These are phyloP conservation scores for Peronospora belbahrii DNA, from an alignment of 352 stramenopile species.

Conservation along the genomic window DNA sequence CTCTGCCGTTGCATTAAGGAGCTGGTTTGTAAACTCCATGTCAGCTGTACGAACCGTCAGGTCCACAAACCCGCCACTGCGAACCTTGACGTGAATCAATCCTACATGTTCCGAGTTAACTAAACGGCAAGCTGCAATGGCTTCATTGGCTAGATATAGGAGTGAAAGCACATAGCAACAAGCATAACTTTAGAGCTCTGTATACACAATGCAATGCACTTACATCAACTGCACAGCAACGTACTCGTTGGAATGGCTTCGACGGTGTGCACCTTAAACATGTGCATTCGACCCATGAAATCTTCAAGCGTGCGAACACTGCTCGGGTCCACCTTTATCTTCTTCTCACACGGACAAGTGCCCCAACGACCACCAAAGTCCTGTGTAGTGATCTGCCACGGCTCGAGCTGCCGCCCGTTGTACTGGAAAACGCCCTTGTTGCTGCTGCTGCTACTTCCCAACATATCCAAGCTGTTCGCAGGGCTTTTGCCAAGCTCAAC, in stretches of 20 bases:
- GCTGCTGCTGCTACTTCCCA: constrained; percentile 29
- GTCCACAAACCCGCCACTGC: constrained; percentile 74
- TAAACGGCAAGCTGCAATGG: constrained; percentile 72
- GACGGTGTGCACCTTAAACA: constrained; percentile 75
- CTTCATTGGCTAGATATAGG: constrained; percentile 75
- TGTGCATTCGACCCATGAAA: constrained; percentile 73
- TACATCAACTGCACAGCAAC: constrained; percentile 18
- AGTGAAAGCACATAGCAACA: constrained; percentile 1
- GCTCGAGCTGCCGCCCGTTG: constrained; percentile 67
- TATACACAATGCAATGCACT: constrained; percentile 5
- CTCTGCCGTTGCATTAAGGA: constrained; percentile 52
- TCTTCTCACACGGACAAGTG: constrained; percentile 76
- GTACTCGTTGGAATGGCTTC: constrained; percentile 81
- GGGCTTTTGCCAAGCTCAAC: constrained; percentile 40
- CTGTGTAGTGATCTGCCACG: constrained; percentile 83
- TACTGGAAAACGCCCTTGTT: constrained; percentile 57
- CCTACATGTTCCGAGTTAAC: constrained; percentile 76
- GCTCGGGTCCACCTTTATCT: constrained; percentile 74
- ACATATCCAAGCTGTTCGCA: constrained; percentile 22
- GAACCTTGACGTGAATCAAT: constrained; percentile 84
- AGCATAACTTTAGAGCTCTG: constrained; percentile 7
- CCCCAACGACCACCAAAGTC: constrained; percentile 84
- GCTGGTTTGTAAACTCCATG: constrained; percentile 72
- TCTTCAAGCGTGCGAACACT: constrained; percentile 77
- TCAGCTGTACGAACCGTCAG: constrained; percentile 81